Base-by-base conservation (phyloP, 148 eudicot species). In the Vaccinium vitisidaea region DNA sequence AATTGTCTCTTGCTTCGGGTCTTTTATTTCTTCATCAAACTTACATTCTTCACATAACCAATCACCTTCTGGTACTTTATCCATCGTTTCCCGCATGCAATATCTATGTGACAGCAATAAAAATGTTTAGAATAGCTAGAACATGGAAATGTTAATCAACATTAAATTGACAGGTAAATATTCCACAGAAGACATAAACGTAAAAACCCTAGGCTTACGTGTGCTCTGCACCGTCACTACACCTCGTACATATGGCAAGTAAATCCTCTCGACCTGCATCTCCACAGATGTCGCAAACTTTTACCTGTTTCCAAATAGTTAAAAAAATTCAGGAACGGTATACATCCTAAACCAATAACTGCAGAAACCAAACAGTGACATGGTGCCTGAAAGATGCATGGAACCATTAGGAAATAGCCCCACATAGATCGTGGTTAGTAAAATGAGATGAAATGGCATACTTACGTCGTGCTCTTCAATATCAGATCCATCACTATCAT, bases 1-100 rank as follows among this genome's bases (percentile, higher is more conserved):
- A 73, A 30, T 67, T 63, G 86, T 84, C 53, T 83, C 90, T 86
- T 86, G 90, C 79, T 80, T 90, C 83, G 52, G 87, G 32, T 82
- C 88, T 83, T 88, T 91, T 46, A 65, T 75, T 89, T 86, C 88
- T 87, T 91, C 94, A 70, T 85, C 85, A 43, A 46, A 70, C 86
- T 88, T 89, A 88, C 99, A 97, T 86, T 97, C 99, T 90, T 97
- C 99, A 88, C 99, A 97, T 73, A 95, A 81, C 99, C 99, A 97
- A 85, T 95, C 96, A 84, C 93, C 95, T 87, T 91, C 95, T 7
- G 99, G 99, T 86, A 95, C 93, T 86, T 92, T 89, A 83, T 87
- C 89, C 84, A 91, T 83, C 92, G 80, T 93, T 85, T 90, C 93
- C 80, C 89, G 92, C 99, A 97, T 97, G 89, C 99, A 97, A 86